These are phyloP conservation scores for Gossypium armourianum DNA, from an alignment of 441 rosid species.

Conservation along the genomic window DNA sequence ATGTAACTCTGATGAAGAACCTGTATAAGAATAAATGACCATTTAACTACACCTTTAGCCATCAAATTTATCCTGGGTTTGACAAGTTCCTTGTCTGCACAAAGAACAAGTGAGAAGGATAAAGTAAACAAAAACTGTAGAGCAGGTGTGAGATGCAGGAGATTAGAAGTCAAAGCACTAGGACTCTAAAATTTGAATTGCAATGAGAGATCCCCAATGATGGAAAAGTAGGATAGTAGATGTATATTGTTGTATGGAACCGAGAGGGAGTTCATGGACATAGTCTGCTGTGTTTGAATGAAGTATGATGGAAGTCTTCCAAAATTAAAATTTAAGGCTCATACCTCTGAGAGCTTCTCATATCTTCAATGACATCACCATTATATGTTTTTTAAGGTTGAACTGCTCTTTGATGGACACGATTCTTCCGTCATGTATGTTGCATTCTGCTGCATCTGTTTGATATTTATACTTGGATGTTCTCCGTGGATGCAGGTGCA, in stretches of 20 bases:
- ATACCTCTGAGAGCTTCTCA: not conserved
- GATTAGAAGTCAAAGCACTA: not conserved
- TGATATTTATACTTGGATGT: not conserved
- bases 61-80: not conserved
- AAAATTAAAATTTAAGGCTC: not conserved
- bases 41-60: not conserved
- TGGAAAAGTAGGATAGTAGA: not conserved
- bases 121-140: not conserved
- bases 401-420: not conserved
- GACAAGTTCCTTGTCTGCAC: not conserved
- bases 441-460: constrained; percentile 3
- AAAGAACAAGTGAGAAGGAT: not conserved
- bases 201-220: not conserved
- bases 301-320: not conserved
- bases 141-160: not conserved
- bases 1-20: constrained; percentile 1
- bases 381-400: not conserved
- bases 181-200: not conserved
- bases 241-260: not conserved
- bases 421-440: constrained; percentile 1
- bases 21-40: not conserved
- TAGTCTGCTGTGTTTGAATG: not conserved
- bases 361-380: not conserved
- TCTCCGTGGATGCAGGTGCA: constrained; percentile 40
- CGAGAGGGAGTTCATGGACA: not conserved